Base-by-base conservation (phyloP, 2,329 filamentous ascomycete species). In the Diaporthe citriasiana region DNA sequence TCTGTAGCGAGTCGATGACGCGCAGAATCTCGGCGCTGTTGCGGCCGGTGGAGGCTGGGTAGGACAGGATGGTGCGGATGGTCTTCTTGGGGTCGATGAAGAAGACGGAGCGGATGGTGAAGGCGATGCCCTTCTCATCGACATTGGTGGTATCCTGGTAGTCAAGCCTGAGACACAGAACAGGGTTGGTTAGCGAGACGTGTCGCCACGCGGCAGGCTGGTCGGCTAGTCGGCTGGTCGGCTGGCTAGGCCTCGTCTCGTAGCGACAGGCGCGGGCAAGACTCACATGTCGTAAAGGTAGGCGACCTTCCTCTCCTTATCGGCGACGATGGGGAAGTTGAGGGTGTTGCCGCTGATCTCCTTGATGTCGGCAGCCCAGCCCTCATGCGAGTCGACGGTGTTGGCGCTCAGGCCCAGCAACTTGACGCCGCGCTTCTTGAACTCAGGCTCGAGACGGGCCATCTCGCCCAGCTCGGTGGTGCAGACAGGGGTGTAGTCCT, bases 391-490 rank as follows among this genome's bases (percentile, higher is more conserved):
- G 80, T 91, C 89, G 77, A 97, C 88, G 79, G 93, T 94, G 88
- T 98, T 97, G 87, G 95, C 95, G 76, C 91, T 93, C 78, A 98
- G 89, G 65, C 95, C 95, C 80, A 98, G 96, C 86, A 98, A 92
- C 90, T 98, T 97, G 80, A 96, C 94, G 77, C 91, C 92, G 77
- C 95, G 92, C 88, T 94, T 94, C 81, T 91, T 89, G 85, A 98
- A 98, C 85, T 98, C 95, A 80, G 92, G 90, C 87, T 95, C 92
- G 77, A 98, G 89, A 86, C 95, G 97, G 79, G 95, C 94, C 80
- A 98, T 97, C 75, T 95, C 95, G 76, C 95, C 95, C 76, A 98
- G 93, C 87, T 98, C 95, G 71, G 95, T 98, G 77, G 95, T 98
- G 89, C 95, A 98, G 75, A 98, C 95, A 71, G 95, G 95, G 1